Base-by-base conservation (phyloP, 2,329 filamentous ascomycete species). In the Bipolaris victoriae region DNA sequence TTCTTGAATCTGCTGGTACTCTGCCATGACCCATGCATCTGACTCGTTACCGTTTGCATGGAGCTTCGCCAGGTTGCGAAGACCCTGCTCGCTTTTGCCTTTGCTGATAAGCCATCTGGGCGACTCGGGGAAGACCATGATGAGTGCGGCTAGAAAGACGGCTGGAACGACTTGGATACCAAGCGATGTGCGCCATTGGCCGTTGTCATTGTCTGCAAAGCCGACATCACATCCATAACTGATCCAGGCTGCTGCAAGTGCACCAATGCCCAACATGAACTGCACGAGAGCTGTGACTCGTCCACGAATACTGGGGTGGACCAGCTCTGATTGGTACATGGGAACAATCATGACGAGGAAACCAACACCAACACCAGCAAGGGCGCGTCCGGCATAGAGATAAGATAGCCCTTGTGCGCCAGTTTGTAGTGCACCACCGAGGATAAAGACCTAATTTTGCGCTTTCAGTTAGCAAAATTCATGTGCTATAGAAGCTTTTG, bases 221-320 rank as follows among this genome's bases (percentile, higher is more conserved):
- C 81, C 79, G 39, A 81, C 78, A 61, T 84, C 84, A 3, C 80
- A 82, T 79, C 87, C 90, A 60, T 88, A 94, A 0, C 86, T 87
- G 46, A 90, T 86, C 90, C 90, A 92, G 0, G 86, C 83, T 7
- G 91, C 90, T 15, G 87, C 78, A 1, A 95, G 82, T 15, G 89
- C 80, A 55, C 91, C 91, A 26, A 94, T 84, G 1, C 90, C 90
- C 49, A 94, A 74, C 90, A 93, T 93, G 70, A 93, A 92, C 67
- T 93, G 90, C 73, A 93, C 90, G 3, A 94, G 80, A 29, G 86
- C 84, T 0, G 90, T 92, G 31, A 95, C 84, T 61, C 87, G 81
- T 11, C 90, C 91, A 73, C 91, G 85, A 67, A 94, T 94, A 56
- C 83, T 84, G 1, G 91, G 91, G 71, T 94, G 91, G 3, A 88